phyloP scores from a whole-genome alignment of 805 yeast species.

The Spathaspora gorwiae region DNA sequence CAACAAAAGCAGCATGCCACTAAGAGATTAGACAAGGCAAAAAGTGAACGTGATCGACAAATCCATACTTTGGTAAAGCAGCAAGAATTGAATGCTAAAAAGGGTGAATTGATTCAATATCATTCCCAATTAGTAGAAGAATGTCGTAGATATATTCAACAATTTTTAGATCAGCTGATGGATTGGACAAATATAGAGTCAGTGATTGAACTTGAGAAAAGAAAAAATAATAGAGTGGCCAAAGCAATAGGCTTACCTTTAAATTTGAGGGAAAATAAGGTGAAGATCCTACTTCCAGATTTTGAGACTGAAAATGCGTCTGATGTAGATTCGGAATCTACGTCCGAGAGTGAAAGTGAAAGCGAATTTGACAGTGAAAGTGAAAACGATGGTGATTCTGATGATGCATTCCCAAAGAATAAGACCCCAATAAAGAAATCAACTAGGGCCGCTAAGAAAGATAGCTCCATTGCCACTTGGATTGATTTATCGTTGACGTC shows the following conservation, averaged over 20 bases:
- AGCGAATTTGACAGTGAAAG: conserved; percentile 33
- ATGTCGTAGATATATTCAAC: conserved; percentile 64
- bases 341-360: conserved; percentile 31
- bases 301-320: conserved; percentile 18
- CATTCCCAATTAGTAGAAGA: conserved; percentile 69
- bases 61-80: conserved; percentile 60
- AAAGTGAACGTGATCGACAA: conserved; percentile 65
- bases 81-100: conserved; percentile 58
- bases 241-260: conserved; percentile 59
- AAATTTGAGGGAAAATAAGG: conserved; percentile 63
- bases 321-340: conserved; percentile 12
- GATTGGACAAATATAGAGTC: conserved; percentile 91
- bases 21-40: conserved; percentile 70
- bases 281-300: conserved; percentile 53
- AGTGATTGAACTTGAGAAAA: conserved; percentile 65
- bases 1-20: conserved; percentile 73
- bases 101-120: conserved; percentile 69
- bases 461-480: conserved; percentile 38
- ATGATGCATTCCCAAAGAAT: conserved; percentile 6
- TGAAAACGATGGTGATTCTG: conserved; percentile 16
- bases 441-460: conserved; percentile 4
- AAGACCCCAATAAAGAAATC: conserved; percentile 1
- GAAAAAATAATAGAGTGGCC: conserved; percentile 59
- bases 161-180: conserved; percentile 73
- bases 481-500: conserved; percentile 73